Evolutionary conservation across 2,329 filamentous ascomycete genomes (phyloP).

Genomic region (Aspergillus ochraceus): DNA sequence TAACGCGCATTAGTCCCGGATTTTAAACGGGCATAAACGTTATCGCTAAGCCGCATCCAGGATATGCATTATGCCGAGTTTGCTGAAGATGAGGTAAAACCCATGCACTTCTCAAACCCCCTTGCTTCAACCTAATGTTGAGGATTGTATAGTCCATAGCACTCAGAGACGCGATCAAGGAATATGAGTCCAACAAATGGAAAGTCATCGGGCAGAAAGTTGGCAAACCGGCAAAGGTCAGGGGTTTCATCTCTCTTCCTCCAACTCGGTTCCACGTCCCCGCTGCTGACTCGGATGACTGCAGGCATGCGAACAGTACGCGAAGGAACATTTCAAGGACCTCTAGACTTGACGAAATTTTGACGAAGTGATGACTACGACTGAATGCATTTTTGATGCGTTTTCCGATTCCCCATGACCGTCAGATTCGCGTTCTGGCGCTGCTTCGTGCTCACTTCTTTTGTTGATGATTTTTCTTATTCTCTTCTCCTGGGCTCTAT

Average conservation of each 20-base stretch:
- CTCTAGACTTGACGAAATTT: slow-evolving; percentile 31
- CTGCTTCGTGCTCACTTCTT: background rate
- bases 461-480: background rate
- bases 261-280: slow-evolving; percentile 12
- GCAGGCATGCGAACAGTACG: slow-evolving; percentile 86
- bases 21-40: background rate
- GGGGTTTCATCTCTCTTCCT: background rate
- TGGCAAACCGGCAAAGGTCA: slow-evolving; percentile 92
- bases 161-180: slow-evolving; percentile 90
- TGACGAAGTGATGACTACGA: slow-evolving; percentile 35
- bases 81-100: slow-evolving; percentile 86
- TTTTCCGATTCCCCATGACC: slow-evolving; percentile 16
- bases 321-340: slow-evolving; percentile 82
- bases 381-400: slow-evolving; percentile 21
- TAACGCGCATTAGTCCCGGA: slow-evolving; percentile 38
- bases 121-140: slow-evolving; percentile 9
- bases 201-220: slow-evolving; percentile 96
- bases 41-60: slow-evolving; percentile 48
- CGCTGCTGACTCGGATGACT: slow-evolving; percentile 18
- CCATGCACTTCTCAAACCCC: background rate
- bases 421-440: background rate
- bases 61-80: slow-evolving; percentile 99
- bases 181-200: slow-evolving; percentile 99
- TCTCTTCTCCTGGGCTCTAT: background rate
- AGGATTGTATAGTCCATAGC: slow-evolving; percentile 38